A percentile compares a stretch with the other conserved stretches of the same genome.
Evolutionary conservation across 2,329 filamentous ascomycete genomes (phyloP).

Genomic region (Exophiala spinifera): DNA sequence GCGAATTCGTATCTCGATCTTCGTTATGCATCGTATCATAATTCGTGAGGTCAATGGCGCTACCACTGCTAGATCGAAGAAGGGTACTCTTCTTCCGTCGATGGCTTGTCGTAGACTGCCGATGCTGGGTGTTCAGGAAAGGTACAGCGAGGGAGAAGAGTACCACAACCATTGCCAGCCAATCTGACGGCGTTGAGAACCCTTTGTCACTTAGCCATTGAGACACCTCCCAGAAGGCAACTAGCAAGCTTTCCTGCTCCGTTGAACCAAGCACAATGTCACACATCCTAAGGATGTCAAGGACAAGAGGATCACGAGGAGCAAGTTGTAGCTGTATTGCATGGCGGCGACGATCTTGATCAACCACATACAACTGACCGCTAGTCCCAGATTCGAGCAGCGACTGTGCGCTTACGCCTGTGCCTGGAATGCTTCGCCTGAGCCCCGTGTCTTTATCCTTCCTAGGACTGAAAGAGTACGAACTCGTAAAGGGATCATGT

Average conservation of each 20-base stretch:
- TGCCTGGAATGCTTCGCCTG: conserved; percentile 17
- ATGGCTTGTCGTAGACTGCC: conserved; percentile 32
- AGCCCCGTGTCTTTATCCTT: conserved; percentile 20
- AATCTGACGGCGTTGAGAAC: conserved; percentile 57
- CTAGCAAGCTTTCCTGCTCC: conserved; percentile 59
- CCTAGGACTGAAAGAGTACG: conserved; percentile 42
- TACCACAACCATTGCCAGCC: conserved; percentile 65
- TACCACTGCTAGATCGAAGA: conserved; percentile 51
- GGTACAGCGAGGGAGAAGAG: conserved; percentile 63
- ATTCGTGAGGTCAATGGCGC: conserved; percentile 24
- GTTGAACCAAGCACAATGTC: conserved; percentile 60
- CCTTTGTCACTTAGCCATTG: conserved; percentile 60
- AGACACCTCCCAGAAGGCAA: conserved; percentile 71
- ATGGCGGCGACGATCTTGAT: conserved; percentile 42
- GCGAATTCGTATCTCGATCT: conserved; percentile 42
- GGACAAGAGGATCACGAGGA: conserved; percentile 61
- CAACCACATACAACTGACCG: conserved; percentile 22
- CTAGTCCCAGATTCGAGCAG: conserved; percentile 19
- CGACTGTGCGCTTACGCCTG: conserved; percentile 15
- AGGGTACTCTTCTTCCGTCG: conserved; percentile 43
- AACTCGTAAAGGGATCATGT: conserved; percentile 59
- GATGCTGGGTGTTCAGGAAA: conserved; percentile 47
- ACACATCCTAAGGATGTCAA: conserved; percentile 59
- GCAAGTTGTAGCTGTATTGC: conserved; percentile 66
- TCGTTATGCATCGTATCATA: conserved; percentile 50